Evolutionary conservation across 768 basidiomycete genomes (phyloP).

Genomic region (Infundibulicybe gibba): DNA sequence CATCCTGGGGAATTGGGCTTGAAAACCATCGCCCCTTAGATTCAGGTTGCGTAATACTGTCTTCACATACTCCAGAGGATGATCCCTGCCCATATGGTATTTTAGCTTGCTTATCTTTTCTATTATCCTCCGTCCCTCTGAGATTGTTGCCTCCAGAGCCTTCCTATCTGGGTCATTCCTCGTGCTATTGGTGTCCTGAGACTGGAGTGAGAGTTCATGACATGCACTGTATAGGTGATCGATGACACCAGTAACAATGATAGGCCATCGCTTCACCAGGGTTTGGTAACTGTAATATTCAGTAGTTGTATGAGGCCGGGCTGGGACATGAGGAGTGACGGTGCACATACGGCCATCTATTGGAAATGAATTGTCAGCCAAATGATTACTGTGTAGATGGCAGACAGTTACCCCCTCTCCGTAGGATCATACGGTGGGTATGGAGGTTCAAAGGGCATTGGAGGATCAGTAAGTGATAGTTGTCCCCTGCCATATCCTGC

Average conservation of each 20-base stretch:
- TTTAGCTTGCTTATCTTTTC: conserved; percentile 73
- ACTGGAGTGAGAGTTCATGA: conserved; percentile 51
- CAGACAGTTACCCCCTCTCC: conserved; percentile 35
- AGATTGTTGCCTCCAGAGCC: conserved; percentile 39
- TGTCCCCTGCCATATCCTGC: no score
- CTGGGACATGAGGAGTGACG: not conserved
- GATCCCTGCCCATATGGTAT: conserved; percentile 84
- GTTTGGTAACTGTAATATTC: conserved; percentile 61
- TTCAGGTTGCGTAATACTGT: not conserved
- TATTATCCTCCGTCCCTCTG: conserved; percentile 81
- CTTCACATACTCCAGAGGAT: conserved; percentile 53
- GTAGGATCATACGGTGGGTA: conserved; percentile 73
- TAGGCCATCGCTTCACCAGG: conserved; percentile 75
- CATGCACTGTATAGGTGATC: conserved; percentile 71
- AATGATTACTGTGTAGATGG: no score
- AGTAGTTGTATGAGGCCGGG: no score
- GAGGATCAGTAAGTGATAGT: no score
- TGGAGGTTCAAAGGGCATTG: conserved; percentile 43
- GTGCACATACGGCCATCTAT: conserved; percentile 60
- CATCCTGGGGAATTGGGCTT: conserved; percentile 74
- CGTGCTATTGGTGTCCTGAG: conserved; percentile 18
- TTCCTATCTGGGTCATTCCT: conserved; percentile 13
- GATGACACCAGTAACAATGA: conserved; percentile 79
- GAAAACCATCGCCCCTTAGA: not conserved
- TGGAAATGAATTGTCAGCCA: conserved; percentile 3